Base-by-base conservation (phyloP, 768 basidiomycete genomes). In the Russula brevipes region DNA sequence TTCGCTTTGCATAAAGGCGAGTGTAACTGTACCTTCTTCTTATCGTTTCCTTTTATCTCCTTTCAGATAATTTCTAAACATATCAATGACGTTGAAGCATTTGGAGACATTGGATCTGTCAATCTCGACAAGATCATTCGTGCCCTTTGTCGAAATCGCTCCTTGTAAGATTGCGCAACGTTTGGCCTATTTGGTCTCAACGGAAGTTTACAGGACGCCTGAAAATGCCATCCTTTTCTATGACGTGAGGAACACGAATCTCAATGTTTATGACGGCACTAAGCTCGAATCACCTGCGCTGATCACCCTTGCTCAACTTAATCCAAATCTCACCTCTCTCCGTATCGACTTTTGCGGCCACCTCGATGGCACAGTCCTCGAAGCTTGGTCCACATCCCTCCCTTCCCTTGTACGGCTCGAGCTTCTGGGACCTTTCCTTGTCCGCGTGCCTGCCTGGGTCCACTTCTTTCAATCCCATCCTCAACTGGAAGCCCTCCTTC, bases 141-240 rank as follows among this genome's bases (percentile, higher is more conserved):
- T 72, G 86, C 91, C 4, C 77, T 97, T 24, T 86, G 89, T 9
- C 89, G 88, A 70, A 91, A 87, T 69, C 78, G 94, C 44, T 81
- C 85, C 63, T 76, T 96, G 94, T 94, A 72, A 70, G 91, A 17
- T 14, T 42, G 9, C 59, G 11, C 16, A n/a, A 36, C 44, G 8
- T 41, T 35, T 54, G 52, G 36, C 42, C 19, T 31, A 10, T 54
- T 63, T 45, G 17, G 33, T n/a, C 35, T 41, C 46, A 14, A 59
- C 14, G 7, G 53, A 66, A 7, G 10, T 58, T 30, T 24, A 54
- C 60, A 93, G 94, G 63, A 94, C 87, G 0, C 73, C 83, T 0
- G 83, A 92, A 62, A 97, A 94, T 63, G 91, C 83, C 0, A 81
- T 80, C 30, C 76, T 99, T 11, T 98, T 99, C 76, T 95, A 97